Conservation (phyloP, 805 yeast genomes). For the Saturnispora zaruensis region DNA sequence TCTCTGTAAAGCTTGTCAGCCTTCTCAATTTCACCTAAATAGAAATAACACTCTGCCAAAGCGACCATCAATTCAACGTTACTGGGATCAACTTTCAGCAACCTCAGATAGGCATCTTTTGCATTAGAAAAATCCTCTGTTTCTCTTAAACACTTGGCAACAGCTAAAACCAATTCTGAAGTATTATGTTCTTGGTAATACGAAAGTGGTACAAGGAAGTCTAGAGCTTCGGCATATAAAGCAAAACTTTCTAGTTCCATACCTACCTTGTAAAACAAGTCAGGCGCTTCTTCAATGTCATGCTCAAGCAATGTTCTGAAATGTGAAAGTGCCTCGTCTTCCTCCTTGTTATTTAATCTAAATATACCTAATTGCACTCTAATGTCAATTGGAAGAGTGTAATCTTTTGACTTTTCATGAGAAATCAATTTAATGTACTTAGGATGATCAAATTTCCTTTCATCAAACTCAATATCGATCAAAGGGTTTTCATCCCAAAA, state of each 20-base stretch:
- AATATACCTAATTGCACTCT: conserved; percentile 71
- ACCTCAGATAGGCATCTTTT: conserved; percentile 44
- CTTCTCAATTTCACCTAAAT: conserved; percentile 49
- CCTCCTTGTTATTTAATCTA: conserved; percentile 55
- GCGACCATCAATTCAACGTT: conserved; percentile 69
- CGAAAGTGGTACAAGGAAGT: conserved; percentile 51
- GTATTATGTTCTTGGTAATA: conserved; percentile 44
- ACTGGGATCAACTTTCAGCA: conserved; percentile 47
- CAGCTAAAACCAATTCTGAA: conserved; percentile 43
- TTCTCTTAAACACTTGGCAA: conserved; percentile 74
- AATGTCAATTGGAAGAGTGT: conserved; percentile 74
- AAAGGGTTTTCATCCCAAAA: conserved; percentile 53
- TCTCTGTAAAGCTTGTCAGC: conserved; percentile 48
- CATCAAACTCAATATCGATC: conserved; percentile 81
- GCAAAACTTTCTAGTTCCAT: conserved; percentile 60
- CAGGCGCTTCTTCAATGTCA: conserved; percentile 50
- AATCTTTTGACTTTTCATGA: conserved; percentile 34
- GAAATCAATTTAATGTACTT: conserved; percentile 34
- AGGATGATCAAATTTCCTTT: conserved; percentile 44
- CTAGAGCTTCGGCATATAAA: conserved; percentile 65
- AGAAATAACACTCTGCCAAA: conserved; percentile 73
- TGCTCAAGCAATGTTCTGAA: conserved; percentile 51
- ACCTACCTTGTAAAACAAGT: conserved; percentile 72
- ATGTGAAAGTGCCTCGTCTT: conserved; percentile 66
- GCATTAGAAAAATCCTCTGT: conserved; percentile 63